Evolutionary conservation across 495 filamentous ascomycete species (phyloP).

Genomic region (Neurospora tetrasperma): DNA sequence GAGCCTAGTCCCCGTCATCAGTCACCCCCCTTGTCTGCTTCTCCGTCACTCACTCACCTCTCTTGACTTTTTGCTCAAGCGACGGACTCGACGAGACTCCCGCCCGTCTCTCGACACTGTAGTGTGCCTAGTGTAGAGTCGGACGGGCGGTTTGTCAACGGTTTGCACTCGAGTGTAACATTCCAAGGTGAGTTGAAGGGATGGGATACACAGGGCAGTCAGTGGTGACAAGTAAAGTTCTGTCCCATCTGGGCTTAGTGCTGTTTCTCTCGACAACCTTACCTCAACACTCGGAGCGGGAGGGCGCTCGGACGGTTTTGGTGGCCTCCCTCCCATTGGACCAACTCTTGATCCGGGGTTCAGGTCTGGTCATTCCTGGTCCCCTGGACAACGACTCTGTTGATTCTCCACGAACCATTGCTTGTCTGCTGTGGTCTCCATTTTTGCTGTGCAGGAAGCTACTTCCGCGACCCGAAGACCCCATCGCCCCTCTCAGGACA

Average conservation of each 20-base stretch:
- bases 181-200: background rate
- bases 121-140: background rate
- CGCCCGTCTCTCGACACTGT: background rate
- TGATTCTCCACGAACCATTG: background rate
- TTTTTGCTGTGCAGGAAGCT: background rate
- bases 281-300: background rate
- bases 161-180: background rate
- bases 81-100: background rate
- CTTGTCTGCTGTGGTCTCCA: background rate
- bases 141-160: background rate
- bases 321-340: constrained; percentile 10
- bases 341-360: constrained; percentile 16
- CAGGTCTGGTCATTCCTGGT: constrained; percentile 9
- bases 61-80: background rate
- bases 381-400: background rate
- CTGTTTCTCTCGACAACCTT: constrained; percentile 11
- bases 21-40: background rate
- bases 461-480: background rate
- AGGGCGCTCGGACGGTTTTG: background rate
- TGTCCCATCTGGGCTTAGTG: constrained; percentile 16
- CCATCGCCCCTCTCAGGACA: background rate
- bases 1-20: constrained; percentile 6
- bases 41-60: background rate
- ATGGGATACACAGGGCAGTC: constrained; percentile 1
- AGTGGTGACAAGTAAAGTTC: constrained; percentile 5